Percentiles rank a stretch among this genome's conserved stretches.
phyloP scores from a whole-genome alignment of 371 early-diverging fungal genomes.

The Encephalitozoon hellem region DNA sequence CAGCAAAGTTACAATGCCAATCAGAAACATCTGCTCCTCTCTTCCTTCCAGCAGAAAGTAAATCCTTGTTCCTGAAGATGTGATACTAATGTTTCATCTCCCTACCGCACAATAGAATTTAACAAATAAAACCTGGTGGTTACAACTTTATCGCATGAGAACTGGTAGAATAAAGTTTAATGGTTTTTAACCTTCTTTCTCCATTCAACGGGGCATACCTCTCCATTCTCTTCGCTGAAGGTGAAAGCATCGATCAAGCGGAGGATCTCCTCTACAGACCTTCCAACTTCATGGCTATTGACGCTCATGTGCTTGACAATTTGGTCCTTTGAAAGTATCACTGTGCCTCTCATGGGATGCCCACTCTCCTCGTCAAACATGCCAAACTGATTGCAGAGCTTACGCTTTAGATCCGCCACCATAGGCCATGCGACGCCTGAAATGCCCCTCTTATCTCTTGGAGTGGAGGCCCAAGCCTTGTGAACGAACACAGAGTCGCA shows the following conservation, averaged over 20 bases:
- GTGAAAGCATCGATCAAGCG: slow-evolving; percentile 85
- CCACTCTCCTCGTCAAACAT: slow-evolving; percentile 67
- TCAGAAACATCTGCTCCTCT: neutral
- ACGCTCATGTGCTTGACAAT: slow-evolving; percentile 68
- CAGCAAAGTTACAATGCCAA: neutral
- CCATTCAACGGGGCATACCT: slow-evolving; percentile 56
- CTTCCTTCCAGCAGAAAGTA: neutral
- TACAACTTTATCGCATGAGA: neutral
- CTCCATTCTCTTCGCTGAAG: slow-evolving; percentile 69
- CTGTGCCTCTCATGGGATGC: slow-evolving; percentile 63
- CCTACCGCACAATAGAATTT: neutral
- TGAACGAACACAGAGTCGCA: slow-evolving; percentile 69
- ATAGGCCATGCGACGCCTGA: slow-evolving; percentile 63
- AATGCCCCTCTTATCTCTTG: slow-evolving; percentile 76
- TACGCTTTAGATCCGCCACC: slow-evolving; percentile 72
- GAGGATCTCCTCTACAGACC: slow-evolving; percentile 80
- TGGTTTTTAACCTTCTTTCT: slow-evolving; percentile 10
- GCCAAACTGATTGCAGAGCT: slow-evolving; percentile 71
- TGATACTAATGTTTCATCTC: neutral
- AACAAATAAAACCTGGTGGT: neutral
- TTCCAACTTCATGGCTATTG: slow-evolving; percentile 77
- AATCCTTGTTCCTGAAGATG: neutral
- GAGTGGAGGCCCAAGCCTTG: slow-evolving; percentile 68
- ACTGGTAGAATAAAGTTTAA: neutral
- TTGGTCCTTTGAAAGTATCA: slow-evolving; percentile 76